phyloP scores from a whole-genome alignment of 2,329 filamentous ascomycete genomes.

The Cercospora canescens region DNA sequence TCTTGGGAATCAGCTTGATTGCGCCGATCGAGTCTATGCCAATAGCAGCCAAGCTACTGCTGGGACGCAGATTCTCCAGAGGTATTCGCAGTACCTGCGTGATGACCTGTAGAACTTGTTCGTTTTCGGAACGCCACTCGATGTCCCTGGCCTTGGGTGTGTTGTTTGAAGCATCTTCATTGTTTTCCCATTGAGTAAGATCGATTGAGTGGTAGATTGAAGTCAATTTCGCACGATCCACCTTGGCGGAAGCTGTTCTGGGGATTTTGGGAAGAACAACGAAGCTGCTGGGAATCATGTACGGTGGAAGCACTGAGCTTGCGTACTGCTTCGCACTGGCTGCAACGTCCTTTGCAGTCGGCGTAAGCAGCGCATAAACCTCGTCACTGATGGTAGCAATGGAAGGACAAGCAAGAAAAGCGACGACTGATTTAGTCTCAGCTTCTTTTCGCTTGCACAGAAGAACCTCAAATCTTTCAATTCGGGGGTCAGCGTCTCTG shows the following conservation, averaged over 20 bases:
- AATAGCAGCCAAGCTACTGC: slow-evolving; percentile 14
- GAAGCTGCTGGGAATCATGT: slow-evolving; percentile 18
- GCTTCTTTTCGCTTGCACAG: slow-evolving; percentile 10
- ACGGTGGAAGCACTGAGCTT: slow-evolving; percentile 9
- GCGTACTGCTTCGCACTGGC: slow-evolving; percentile 8
- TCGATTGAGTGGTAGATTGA: slow-evolving; percentile 13
- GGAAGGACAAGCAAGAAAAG: slow-evolving; percentile 18
- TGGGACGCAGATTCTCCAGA: background rate
- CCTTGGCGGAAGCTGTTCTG: slow-evolving; percentile 15
- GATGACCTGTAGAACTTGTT: slow-evolving; percentile 9
- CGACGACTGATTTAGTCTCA: slow-evolving; percentile 13
- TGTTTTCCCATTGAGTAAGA: slow-evolving; percentile 5
- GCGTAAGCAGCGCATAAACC: background rate
- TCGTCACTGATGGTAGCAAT: background rate
- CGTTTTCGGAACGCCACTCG: slow-evolving; percentile 6
- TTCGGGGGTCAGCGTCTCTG: slow-evolving; percentile 11
- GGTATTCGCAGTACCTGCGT: background rate
- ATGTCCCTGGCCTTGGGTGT: background rate
- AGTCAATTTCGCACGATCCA: slow-evolving; percentile 16
- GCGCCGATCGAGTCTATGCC: slow-evolving; percentile 22
- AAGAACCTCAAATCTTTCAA: slow-evolving; percentile 17
- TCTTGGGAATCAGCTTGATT: slow-evolving; percentile 18
- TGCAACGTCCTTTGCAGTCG: slow-evolving; percentile 9
- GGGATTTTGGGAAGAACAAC: slow-evolving; percentile 15
- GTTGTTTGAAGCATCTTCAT: background rate